phyloP scores from a whole-genome alignment of 1,284 basidiomycete genomes.

The Laetiporus sulphureus region DNA sequence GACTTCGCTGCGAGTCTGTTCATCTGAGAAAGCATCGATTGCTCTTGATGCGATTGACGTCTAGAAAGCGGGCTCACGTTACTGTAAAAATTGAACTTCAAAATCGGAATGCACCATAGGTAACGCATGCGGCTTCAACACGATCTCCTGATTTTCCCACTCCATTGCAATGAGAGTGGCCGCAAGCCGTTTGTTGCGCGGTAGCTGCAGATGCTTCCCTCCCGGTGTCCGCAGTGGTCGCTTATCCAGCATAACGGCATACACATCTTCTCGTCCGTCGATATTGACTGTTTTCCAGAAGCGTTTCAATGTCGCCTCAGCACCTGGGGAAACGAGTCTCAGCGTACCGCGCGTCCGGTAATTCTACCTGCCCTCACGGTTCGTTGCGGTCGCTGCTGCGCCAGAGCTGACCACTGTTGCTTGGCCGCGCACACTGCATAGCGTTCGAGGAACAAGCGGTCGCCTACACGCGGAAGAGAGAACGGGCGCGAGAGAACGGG shows the following conservation, averaged over 20 bases:
- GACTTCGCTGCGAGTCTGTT: conserved; percentile 56
- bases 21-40: conserved; percentile 71
- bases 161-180: conserved; percentile 89
- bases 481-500: neutral
- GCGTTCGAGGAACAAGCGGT: neutral
- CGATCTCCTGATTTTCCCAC: conserved; percentile 89
- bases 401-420: conserved; percentile 17
- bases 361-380: conserved; percentile 18
- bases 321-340: conserved; percentile 43
- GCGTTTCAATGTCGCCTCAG: conserved; percentile 77
- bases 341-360: neutral
- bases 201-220: conserved; percentile 71
- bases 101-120: conserved; percentile 64
- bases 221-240: conserved; percentile 84
- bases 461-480: neutral
- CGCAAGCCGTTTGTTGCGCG: conserved; percentile 61
- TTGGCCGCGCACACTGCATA: conserved; percentile 3
- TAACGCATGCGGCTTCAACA: conserved; percentile 87
- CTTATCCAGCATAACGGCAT: conserved; percentile 77
- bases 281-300: conserved; percentile 90
- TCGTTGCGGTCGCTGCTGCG: conserved; percentile 25
- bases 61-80: conserved; percentile 33
- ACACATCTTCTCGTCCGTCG: conserved; percentile 50
- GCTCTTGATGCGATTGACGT: conserved; percentile 88
- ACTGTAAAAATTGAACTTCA: conserved; percentile 1